Evolutionary conservation across 2,329 filamentous ascomycete species (phyloP), one percentile per base, ranked within the genome.

Genomic region (Sporothrix protearum): DNA sequence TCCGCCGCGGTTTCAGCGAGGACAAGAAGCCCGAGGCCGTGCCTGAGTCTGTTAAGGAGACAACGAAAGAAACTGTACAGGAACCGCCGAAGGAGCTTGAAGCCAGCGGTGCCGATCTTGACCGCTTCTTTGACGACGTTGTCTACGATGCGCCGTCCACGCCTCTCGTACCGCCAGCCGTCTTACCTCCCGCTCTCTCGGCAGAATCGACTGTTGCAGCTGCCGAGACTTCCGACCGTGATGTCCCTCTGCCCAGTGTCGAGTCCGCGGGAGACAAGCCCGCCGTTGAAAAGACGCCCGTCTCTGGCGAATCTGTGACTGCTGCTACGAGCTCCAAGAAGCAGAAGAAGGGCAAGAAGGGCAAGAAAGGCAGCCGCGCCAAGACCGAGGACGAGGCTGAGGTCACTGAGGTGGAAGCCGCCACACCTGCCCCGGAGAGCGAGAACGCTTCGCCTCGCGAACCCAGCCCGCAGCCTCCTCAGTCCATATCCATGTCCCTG

Each of bases 91-190:
- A 33, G 28, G 61, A n/a, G 25, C 6, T 22, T 2, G 59, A 39
- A 6, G 14, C 49, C 25, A 71, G 69, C 36, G 69, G 69, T 12
- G 61, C 69, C 12, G 69, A 71, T n/a, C 69, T 71, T 28, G 61
- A 71, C 61, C 69, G 69, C 49, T 67, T 71, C 51, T 68, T 71
- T 49, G 69, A 71, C 25, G 69, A 71, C 19, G 45, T 33, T 8
- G 22, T 59, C 22, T 71, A 71, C 49, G 59, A 71, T 7, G 25
- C 28, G 7, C 68, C 42, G 6, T 49, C 53, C 2, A 36, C 28
- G 1, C 16, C n/a, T 19, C 9, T n/a, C 1, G 22, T 19, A 2
- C 22, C 49, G 3, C 49, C 66, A 16, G n/a, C 47, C n/a, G 61
- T 28, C 7, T 42, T 51, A 9, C n/a, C 63, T 9, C 42, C 33